Conservation (phyloP, 108 stramenopile species). For the Cyclotella sp. region DNA sequence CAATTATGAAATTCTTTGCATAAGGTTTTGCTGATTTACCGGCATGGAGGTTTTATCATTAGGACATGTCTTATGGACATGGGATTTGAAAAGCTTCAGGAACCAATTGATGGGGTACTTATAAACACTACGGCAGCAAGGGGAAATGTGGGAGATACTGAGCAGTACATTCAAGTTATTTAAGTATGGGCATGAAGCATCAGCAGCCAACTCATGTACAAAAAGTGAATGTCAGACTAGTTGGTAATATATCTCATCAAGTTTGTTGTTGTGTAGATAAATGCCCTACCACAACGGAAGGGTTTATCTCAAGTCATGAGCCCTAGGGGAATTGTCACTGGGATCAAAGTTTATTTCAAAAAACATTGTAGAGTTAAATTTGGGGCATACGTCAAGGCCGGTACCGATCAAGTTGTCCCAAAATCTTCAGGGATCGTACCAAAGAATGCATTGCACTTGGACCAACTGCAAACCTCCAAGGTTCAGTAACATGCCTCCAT, state of each 20-base stretch:
- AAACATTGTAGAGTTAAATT: slow-evolving; percentile 3
- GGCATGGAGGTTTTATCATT: slow-evolving; percentile 20
- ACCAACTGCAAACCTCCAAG: too few relatives aligned
- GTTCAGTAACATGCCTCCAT: too few relatives aligned
- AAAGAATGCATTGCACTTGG: background rate
- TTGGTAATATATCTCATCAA: slow-evolving; percentile 28
- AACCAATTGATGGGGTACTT: too few relatives aligned
- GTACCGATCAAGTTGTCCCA: background rate
- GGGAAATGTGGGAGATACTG: slow-evolving; percentile 35
- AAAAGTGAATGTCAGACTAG: background rate
- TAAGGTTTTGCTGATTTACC: background rate
- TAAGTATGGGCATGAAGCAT: slow-evolving; percentile 14
- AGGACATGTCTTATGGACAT: slow-evolving; percentile 10
- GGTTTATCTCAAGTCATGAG: slow-evolving; percentile 11
- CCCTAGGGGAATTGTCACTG: background rate
- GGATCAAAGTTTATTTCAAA: background rate
- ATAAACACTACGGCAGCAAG: slow-evolving; percentile 34
- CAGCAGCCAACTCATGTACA: slow-evolving; percentile 14
- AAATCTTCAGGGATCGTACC: slow-evolving; percentile 2
- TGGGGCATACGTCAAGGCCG: too few relatives aligned
- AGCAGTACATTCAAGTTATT: slow-evolving; percentile 10
- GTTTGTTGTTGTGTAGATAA: slow-evolving; percentile 22
- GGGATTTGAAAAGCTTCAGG: slow-evolving; percentile 19
- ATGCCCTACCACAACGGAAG: slow-evolving; percentile 30
- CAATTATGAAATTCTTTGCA: too few relatives aligned